Percentiles rank a stretch among this genome's conserved stretches.
Evolutionary conservation across 352 stramenopile genomes (phyloP).

Genomic region (Globisporangium solare): DNA sequence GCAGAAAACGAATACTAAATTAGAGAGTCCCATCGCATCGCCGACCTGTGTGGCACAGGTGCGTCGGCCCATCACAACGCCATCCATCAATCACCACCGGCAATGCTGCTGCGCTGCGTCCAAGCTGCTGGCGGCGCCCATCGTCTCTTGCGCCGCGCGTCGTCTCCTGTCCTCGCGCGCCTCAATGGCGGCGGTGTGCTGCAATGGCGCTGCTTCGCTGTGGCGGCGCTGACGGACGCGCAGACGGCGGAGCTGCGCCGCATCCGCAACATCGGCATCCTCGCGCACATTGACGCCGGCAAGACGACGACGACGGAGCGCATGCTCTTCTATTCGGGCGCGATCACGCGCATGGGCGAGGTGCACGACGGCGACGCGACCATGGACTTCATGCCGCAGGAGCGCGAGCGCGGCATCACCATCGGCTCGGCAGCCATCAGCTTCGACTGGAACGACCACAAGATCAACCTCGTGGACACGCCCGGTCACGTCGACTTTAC

Average conservation of each 20-base stretch:
- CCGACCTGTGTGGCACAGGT: too few relatives aligned
- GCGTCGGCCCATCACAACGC: too few relatives aligned
- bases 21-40: too few relatives aligned
- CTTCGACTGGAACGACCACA: conserved; percentile 91
- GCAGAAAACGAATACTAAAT: too few relatives aligned
- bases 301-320: conserved; percentile 99
- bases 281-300: conserved; percentile 98
- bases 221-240: conserved; percentile 2
- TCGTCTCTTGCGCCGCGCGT: conserved; percentile 4
- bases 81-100: conserved; percentile 1
- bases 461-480: conserved; percentile 98
- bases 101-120: background rate
- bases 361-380: conserved; percentile 75
- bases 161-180: conserved; percentile 1
- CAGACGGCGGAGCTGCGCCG: conserved; percentile 14
- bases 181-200: background rate
- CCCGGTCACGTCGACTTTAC: conserved; percentile 98
- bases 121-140: background rate
- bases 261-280: conserved; percentile 98
- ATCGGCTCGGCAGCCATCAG: conserved; percentile 96
- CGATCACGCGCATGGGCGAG: conserved; percentile 63
- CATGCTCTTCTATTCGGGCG: conserved; percentile 97
- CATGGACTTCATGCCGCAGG: conserved; percentile 87
- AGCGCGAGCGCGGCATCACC: conserved; percentile 98
- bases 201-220: background rate